Conservation (phyloP, 371 early-diverging fungal genomes). For the Apophysomyces sp. region DNA sequence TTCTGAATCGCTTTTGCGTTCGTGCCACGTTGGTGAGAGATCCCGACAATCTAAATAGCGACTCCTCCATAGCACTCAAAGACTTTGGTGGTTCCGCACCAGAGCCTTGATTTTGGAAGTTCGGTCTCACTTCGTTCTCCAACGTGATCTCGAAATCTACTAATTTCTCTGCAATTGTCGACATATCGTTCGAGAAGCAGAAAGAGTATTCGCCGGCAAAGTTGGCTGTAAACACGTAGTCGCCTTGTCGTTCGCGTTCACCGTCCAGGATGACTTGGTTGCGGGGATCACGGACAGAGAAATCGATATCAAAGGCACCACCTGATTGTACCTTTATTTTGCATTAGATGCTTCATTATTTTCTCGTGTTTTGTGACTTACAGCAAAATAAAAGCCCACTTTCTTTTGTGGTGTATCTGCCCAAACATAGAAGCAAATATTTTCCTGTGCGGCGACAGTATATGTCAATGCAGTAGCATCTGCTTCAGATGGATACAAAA, state of each 20-base stretch:
- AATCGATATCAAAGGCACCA: constrained; percentile 92
- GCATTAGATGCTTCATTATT: background rate
- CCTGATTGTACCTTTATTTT: constrained; percentile 81
- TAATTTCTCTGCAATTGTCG: constrained; percentile 88
- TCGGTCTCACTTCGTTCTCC: constrained; percentile 74
- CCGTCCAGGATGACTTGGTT: constrained; percentile 63
- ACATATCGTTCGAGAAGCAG: constrained; percentile 91
- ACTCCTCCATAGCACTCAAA: constrained; percentile 70
- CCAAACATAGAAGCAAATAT: constrained; percentile 77
- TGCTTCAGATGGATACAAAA: background rate
- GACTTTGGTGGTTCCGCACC: constrained; percentile 43
- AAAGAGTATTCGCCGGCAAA: constrained; percentile 85
- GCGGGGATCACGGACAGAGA: constrained; percentile 72
- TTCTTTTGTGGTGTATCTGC: constrained; percentile 77
- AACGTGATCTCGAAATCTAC: constrained; percentile 90
- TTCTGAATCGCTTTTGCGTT: constrained; percentile 82
- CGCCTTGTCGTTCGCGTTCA: constrained; percentile 86
- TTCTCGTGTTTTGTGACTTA: constrained; percentile 46
- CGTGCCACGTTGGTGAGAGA: constrained; percentile 65
- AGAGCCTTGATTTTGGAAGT: constrained; percentile 9
- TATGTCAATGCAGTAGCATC: constrained; percentile 79
- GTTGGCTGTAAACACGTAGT: constrained; percentile 84
- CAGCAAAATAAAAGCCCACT: constrained; percentile 95
- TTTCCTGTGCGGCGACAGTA: constrained; percentile 85
- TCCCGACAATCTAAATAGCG: constrained; percentile 51